phyloP scores from a whole-genome alignment of 1,139 yeast species.

The Schwanniomyces etchellsii region DNA sequence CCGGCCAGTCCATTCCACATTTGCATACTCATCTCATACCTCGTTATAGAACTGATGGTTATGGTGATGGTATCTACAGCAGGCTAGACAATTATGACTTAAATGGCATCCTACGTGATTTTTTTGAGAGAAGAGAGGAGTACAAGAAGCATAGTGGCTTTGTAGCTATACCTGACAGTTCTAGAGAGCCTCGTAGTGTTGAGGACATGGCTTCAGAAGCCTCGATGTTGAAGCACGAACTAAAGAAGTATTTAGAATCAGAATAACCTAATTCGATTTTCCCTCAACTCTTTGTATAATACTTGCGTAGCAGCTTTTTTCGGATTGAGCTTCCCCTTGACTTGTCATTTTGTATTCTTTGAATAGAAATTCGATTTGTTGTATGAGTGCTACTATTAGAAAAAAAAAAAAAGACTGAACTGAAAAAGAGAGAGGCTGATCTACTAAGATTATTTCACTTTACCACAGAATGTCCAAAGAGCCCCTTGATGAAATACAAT shows the following conservation, averaged over 20 bases:
- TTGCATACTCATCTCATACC: slow-evolving; percentile 92
- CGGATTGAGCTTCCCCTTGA: no score
- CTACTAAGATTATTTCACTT: no score
- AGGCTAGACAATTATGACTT: slow-evolving; percentile 47
- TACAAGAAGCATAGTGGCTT: slow-evolving; percentile 22
- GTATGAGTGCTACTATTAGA: no score
- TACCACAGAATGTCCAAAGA: slow-evolving; percentile 14
- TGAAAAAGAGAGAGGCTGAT: no score
- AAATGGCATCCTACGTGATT: slow-evolving; percentile 23
- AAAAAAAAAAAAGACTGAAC: no score
- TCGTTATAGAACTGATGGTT: slow-evolving; percentile 56
- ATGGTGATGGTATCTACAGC: slow-evolving; percentile 68
- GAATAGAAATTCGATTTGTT: background rate
- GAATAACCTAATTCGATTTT: no score
- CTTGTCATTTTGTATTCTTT: background rate
- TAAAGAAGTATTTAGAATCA: slow-evolving; percentile 25
- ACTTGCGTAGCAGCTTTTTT: no score
- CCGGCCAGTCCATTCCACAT: slow-evolving; percentile 94
- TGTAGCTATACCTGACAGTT: slow-evolving; percentile 40
- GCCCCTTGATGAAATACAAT: slow-evolving; percentile 81
- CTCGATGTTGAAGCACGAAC: slow-evolving; percentile 35
- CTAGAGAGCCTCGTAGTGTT: slow-evolving; percentile 41
- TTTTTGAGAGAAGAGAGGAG: slow-evolving; percentile 19
- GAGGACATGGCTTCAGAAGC: slow-evolving; percentile 70
- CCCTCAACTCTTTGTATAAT: no score